Evolutionary conservation across 2,329 filamentous ascomycete species (phyloP).

Genomic region (Talaromyces sp.): DNA sequence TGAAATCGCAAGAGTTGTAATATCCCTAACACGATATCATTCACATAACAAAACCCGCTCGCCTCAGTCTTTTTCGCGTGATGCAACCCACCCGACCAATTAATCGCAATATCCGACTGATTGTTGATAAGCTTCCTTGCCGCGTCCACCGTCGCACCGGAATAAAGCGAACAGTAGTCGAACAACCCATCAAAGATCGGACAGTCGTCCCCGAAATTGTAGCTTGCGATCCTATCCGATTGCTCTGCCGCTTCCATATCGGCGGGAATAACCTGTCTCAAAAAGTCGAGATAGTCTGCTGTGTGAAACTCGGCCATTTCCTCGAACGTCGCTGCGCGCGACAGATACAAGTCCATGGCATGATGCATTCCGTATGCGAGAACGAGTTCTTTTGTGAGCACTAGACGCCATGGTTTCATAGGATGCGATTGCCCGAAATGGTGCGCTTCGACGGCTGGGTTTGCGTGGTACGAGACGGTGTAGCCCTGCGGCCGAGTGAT

Average conservation of each 20-base stretch:
- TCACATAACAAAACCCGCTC: constrained; percentile 97
- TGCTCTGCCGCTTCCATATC: constrained; percentile 64
- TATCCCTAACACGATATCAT: constrained; percentile 94
- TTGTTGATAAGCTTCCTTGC: constrained; percentile 81
- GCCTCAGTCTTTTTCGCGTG: constrained; percentile 94
- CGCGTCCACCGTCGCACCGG: constrained; percentile 84
- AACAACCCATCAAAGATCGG: constrained; percentile 95
- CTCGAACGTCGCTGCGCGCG: constrained; percentile 78
- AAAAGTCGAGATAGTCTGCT: constrained; percentile 84
- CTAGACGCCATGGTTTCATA: constrained; percentile 98
- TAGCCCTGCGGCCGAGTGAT: constrained; percentile 80
- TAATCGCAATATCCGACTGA: constrained; percentile 92
- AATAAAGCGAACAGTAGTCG: constrained; percentile 91
- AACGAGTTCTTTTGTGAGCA: constrained; percentile 90
- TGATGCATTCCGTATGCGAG: constrained; percentile 93
- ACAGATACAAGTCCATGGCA: constrained; percentile 91
- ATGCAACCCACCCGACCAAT: constrained; percentile 95
- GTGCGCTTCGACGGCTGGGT: constrained; percentile 90
- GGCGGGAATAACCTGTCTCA: constrained; percentile 67
- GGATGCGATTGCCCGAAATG: constrained; percentile 96
- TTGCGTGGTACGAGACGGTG: constrained; percentile 92
- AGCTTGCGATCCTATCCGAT: constrained; percentile 59
- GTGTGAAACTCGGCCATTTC: constrained; percentile 86
- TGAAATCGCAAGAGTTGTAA: constrained; percentile 79
- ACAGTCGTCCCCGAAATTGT: constrained; percentile 91